Evolutionary conservation across 2,329 filamentous ascomycete species (phyloP).

Genomic region (Cladosporium sp.): DNA sequence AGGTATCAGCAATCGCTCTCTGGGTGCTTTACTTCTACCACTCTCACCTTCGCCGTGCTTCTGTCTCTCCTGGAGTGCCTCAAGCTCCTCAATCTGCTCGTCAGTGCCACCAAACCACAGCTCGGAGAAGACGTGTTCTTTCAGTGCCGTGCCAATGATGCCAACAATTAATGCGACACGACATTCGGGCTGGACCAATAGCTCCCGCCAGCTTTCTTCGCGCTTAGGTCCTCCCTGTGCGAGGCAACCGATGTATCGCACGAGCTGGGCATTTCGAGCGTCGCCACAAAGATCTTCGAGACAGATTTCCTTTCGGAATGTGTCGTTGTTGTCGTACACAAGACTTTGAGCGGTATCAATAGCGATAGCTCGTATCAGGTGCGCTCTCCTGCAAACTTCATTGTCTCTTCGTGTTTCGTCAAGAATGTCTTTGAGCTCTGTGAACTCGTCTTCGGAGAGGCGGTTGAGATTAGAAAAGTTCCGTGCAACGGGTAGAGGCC

Average conservation of each 20-base stretch:
- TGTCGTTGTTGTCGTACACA: not conserved
- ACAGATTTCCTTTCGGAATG: not conserved
- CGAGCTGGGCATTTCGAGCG: slow-evolving; percentile 18
- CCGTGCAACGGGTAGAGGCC: not conserved
- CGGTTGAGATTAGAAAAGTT: not conserved
- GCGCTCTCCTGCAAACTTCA: slow-evolving; percentile 11
- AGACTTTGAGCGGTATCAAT: not conserved
- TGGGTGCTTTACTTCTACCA: not conserved
- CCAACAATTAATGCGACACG: slow-evolving; percentile 33
- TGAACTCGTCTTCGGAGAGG: no score
- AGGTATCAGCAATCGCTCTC: slow-evolving; percentile 15
- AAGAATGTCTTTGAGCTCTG: not conserved
- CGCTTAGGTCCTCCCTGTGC: slow-evolving; percentile 31
- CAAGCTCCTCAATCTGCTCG: slow-evolving; percentile 32
- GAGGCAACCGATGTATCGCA: slow-evolving; percentile 39
- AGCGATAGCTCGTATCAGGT: not conserved
- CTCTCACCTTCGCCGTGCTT: slow-evolving; percentile 43
- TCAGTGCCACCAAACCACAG: slow-evolving; percentile 34
- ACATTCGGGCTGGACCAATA: slow-evolving; percentile 25
- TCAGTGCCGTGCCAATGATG: slow-evolving; percentile 34
- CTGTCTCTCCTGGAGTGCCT: slow-evolving; percentile 43
- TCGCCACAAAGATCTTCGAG: slow-evolving; percentile 1
- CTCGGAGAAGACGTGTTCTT: slow-evolving; percentile 36
- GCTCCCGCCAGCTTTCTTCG: slow-evolving; percentile 29
- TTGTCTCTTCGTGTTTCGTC: not conserved